Conservation (phyloP, 345 rosid genomes). For the Citrus australasica region DNA sequence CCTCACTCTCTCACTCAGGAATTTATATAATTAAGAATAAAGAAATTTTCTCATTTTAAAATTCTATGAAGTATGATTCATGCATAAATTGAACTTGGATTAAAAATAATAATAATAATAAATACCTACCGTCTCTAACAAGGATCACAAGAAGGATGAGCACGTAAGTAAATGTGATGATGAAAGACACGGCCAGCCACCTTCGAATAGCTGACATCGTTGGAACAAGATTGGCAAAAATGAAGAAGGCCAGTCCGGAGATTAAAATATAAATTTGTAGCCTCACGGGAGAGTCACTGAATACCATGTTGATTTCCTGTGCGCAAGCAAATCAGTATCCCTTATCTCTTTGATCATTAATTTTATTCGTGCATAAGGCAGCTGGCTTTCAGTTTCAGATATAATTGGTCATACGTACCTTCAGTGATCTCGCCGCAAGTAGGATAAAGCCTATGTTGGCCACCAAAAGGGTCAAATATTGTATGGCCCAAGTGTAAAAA, state of each 20-base stretch:
- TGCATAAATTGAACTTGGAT: background rate
- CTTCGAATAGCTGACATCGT: constrained; percentile 32
- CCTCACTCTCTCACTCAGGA: too few relatives aligned
- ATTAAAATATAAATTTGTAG: constrained; percentile 27
- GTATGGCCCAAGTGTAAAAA: constrained; percentile 23
- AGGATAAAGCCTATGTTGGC: constrained; percentile 32
- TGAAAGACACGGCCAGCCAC: constrained; percentile 25
- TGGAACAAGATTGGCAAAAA: constrained; percentile 22
- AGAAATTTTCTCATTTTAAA: too few relatives aligned
- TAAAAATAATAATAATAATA: background rate
- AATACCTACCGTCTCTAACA: constrained; percentile 22
- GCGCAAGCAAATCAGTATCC: background rate
- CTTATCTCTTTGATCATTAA: background rate
- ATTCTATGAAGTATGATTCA: too few relatives aligned
- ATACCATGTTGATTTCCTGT: constrained; percentile 24
- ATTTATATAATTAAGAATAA: too few relatives aligned
- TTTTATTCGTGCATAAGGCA: background rate
- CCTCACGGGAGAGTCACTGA: constrained; percentile 23
- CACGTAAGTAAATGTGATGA: constrained; percentile 21
- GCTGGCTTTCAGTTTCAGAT: background rate
- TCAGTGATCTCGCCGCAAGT: constrained; percentile 34
- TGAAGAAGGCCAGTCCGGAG: constrained; percentile 26
- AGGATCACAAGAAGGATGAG: constrained; percentile 9
- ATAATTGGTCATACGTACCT: constrained; percentile 5
- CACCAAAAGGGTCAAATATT: constrained; percentile 23